A percentile compares a stretch with the other conserved stretches of the same genome.
Evolutionary conservation across 208 protist species (phyloP).

Genomic region (Trypanosoma conorhini): DNA sequence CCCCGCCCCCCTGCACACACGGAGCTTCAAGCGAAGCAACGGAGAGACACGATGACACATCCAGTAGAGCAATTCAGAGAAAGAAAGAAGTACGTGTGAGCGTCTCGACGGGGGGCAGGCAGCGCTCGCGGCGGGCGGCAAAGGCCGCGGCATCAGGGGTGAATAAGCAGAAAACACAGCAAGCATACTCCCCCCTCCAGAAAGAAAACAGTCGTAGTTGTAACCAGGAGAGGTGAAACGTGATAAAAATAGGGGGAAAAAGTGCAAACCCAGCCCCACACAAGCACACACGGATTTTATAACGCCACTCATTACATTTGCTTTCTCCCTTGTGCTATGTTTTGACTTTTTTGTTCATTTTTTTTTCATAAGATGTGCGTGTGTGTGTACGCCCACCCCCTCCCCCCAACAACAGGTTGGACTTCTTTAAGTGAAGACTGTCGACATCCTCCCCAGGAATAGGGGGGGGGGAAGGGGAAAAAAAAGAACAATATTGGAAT

Average conservation of each 20-base stretch:
- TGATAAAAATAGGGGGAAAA: conserved; percentile 24
- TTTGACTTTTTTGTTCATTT: conserved; percentile 12
- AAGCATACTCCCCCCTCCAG: background rate
- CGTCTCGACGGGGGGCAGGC: conserved; percentile 1
- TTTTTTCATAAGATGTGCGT: conserved; percentile 1
- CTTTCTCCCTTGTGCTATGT: conserved; percentile 23
- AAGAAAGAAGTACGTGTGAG: too few species aligned
- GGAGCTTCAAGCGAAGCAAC: too few species aligned
- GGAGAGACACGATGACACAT: too few species aligned
- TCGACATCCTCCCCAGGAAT: too few species aligned
- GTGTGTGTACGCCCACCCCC: background rate
- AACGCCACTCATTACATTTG: conserved; percentile 1
- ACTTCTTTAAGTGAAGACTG: too few species aligned
- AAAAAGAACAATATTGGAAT: too few species aligned
- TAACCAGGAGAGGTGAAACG: background rate
- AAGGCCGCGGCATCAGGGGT: background rate
- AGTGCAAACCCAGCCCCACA: conserved; percentile 14
- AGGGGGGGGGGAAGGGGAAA: too few species aligned
- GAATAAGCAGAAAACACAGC: background rate
- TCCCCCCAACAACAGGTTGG: too few species aligned
- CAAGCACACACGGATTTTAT: conserved; percentile 10
- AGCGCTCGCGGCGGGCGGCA: background rate
- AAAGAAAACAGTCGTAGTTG: conserved; percentile 2
- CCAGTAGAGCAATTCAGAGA: too few species aligned
- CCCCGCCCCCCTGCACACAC: too few species aligned